Conservation (phyloP, 495 filamentous ascomycete genomes). For the Pyrenopolyporus hunteri region DNA sequence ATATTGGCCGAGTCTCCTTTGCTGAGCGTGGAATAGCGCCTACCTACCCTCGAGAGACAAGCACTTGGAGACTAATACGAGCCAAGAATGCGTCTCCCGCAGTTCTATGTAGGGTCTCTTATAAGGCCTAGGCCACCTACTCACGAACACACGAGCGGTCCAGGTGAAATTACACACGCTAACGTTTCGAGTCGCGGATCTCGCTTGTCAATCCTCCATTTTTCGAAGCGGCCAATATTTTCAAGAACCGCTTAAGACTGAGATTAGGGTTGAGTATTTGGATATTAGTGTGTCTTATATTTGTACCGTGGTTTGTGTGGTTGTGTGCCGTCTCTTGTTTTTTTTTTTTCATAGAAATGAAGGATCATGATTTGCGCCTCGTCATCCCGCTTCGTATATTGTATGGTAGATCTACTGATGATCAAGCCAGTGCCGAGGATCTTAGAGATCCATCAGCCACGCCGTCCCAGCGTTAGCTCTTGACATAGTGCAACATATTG, state of each 20-base stretch:
- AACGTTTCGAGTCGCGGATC: slow-evolving; percentile 36
- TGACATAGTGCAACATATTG: neutral
- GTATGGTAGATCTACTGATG: slow-evolving; percentile 30
- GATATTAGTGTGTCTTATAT: no score
- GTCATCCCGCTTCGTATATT: slow-evolving; percentile 20
- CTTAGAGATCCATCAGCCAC: slow-evolving; percentile 31
- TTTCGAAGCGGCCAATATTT: slow-evolving; percentile 1
- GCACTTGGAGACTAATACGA: neutral
- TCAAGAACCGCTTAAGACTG: neutral
- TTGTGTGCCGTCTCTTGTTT: no score
- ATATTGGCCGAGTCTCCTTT: slow-evolving; percentile 1
- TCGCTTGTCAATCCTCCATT: slow-evolving; percentile 1
- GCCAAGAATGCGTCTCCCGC: neutral
- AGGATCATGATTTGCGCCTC: slow-evolving; percentile 31
- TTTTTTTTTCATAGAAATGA: slow-evolving; percentile 33
- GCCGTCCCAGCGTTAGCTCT: slow-evolving; percentile 17
- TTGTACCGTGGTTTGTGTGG: no score
- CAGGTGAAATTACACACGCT: slow-evolving; percentile 26
- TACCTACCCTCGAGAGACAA: slow-evolving; percentile 6
- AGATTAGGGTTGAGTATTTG: neutral
- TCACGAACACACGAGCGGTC: slow-evolving; percentile 9
- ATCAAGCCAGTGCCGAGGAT: slow-evolving; percentile 34
- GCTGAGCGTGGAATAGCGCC: slow-evolving; percentile 24
- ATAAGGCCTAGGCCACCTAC: neutral
- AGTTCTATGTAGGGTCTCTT: neutral